Evolutionary conservation across 768 basidiomycete species (phyloP).

Genomic region (Leccinum truebloodii): DNA sequence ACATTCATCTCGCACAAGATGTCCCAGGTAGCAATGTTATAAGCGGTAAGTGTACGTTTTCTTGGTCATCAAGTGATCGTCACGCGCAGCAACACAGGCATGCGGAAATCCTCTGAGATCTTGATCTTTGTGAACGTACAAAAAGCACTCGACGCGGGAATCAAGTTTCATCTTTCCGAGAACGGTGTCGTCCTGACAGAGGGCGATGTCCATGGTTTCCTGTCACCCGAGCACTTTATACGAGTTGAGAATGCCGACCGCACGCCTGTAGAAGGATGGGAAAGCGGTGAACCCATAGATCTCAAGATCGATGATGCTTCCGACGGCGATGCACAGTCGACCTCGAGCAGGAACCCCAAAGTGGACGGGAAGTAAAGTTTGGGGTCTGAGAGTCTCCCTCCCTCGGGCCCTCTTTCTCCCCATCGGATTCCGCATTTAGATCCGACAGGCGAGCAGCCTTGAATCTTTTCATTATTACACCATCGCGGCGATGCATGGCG

Average conservation of each 20-base stretch:
- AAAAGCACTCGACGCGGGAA: conserved; percentile 65
- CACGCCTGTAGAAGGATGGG: conserved; percentile 26
- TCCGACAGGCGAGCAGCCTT: not conserved
- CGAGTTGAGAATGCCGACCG: conserved; percentile 55
- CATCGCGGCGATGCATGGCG: not conserved
- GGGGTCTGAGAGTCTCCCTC: not conserved
- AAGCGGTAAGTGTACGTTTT: conserved; percentile 59
- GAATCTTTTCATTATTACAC: not conserved
- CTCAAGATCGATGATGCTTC: not conserved
- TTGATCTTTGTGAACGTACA: conserved; percentile 81
- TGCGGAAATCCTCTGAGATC: conserved; percentile 75
- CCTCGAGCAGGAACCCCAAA: not conserved
- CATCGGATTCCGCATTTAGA: not conserved
- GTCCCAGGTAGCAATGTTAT: conserved; percentile 63
- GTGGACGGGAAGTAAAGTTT: not conserved
- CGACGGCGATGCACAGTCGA: not conserved
- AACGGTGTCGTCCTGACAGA: conserved; percentile 90
- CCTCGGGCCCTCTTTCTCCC: not conserved
- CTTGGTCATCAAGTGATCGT: not conserved
- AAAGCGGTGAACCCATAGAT: conserved; percentile 7
- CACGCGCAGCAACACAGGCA: conserved; percentile 49
- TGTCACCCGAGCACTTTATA: conserved; percentile 65
- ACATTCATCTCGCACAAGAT: conserved; percentile 90
- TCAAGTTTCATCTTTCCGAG: conserved; percentile 74
- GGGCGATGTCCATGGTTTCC: conserved; percentile 65